Conservation (phyloP, 2,329 filamentous ascomycete genomes). For the Microdochium paspali region DNA sequence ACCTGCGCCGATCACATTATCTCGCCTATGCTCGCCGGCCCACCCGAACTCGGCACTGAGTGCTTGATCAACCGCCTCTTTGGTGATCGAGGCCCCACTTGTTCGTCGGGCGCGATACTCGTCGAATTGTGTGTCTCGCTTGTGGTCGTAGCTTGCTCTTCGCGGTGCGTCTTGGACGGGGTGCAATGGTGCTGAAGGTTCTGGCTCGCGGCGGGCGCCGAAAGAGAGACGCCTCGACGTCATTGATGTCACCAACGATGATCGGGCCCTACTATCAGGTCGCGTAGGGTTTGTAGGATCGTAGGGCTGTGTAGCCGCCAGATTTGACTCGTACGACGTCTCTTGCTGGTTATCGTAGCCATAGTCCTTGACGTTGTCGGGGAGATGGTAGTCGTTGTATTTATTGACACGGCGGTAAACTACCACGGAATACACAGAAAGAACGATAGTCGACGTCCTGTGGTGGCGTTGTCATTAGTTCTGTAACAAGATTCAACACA, state of each 20-base stretch:
- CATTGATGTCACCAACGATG: conserved; percentile 12
- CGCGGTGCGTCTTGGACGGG: conserved; percentile 5
- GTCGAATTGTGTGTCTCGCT: conserved; percentile 37
- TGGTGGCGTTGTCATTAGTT: too few species aligned
- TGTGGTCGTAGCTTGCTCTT: conserved; percentile 28
- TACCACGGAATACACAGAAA: conserved; percentile 34
- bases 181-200: conserved; percentile 7
- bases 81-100: conserved; percentile 12
- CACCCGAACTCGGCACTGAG: conserved; percentile 23
- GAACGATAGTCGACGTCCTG: conserved; percentile 13
- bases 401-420: conserved; percentile 36
- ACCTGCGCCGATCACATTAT: conserved; percentile 9
- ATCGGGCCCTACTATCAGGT: conserved; percentile 6
- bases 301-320: not conserved
- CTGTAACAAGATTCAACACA: not conserved
- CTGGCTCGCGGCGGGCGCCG: conserved; percentile 6
- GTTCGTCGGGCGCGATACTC: conserved; percentile 28
- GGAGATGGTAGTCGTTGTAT: conserved; percentile 40
- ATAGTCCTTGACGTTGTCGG: conserved; percentile 38
- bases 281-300: not conserved
- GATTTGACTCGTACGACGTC: conserved; percentile 1
- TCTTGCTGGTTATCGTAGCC: conserved; percentile 25
- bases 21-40: conserved; percentile 3
- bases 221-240: conserved; percentile 10
- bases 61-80: conserved; percentile 17